Conservation (phyloP, 140 eudicot species). For the Senecio squalidus region DNA sequence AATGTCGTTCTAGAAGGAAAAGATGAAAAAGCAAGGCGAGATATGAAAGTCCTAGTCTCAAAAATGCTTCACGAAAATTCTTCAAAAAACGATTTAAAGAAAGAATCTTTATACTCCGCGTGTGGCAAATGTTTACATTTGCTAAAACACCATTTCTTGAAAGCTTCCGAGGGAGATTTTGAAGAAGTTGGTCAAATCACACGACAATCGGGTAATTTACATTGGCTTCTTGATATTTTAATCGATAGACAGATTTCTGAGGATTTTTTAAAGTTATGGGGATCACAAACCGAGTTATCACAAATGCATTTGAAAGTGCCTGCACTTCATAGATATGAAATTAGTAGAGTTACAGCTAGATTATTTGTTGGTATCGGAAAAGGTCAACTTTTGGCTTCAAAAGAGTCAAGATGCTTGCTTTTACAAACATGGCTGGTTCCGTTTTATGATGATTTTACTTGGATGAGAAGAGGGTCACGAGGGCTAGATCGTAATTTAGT, state of each 20-base stretch:
- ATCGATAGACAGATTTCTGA: conserved; percentile 85
- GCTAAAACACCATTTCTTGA: conserved; percentile 47
- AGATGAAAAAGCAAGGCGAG: conserved; percentile 87
- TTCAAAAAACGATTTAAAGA: conserved; percentile 58
- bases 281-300: conserved; percentile 56
- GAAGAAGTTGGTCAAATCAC: conserved; percentile 64
- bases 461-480: conserved; percentile 88
- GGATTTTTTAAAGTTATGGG: conserved; percentile 76
- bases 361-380: conserved; percentile 85
- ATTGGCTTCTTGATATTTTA: conserved; percentile 80
- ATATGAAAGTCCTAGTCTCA: conserved; percentile 76
- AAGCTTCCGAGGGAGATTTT: conserved; percentile 50
- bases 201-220: conserved; percentile 82
- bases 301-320: conserved; percentile 74
- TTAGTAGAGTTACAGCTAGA: conserved; percentile 82
- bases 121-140: conserved; percentile 55
- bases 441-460: conserved; percentile 84
- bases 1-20: conserved; percentile 85
- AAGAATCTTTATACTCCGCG: conserved; percentile 72
- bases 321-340: conserved; percentile 61
- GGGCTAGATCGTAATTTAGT: conserved; percentile 79
- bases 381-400: conserved; percentile 77
- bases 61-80: conserved; percentile 81
- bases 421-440: conserved; percentile 92
- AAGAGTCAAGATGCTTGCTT: conserved; percentile 74